Percentiles rank a stretch among this genome's conserved stretches.
Evolutionary conservation across 768 basidiomycete genomes (phyloP).

Genomic region (Lepiota subincarnata): DNA sequence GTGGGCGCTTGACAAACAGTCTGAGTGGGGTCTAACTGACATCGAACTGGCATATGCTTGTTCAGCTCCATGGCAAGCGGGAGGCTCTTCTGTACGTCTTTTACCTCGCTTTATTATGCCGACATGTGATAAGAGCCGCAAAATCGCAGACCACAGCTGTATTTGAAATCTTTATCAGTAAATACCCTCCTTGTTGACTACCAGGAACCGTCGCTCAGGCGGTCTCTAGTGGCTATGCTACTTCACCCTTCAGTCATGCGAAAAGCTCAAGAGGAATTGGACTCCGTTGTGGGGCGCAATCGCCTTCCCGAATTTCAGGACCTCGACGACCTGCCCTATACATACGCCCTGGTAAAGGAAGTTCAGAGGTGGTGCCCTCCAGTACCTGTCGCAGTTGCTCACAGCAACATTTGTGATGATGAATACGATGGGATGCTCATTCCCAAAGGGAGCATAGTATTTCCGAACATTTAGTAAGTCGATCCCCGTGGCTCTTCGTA

Average conservation of each 20-base stretch:
- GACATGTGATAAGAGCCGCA: too few species aligned
- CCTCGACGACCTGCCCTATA: slow-evolving; percentile 17
- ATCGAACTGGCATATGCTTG: slow-evolving; percentile 37
- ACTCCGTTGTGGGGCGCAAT: slow-evolving; percentile 21
- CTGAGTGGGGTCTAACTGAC: slow-evolving; percentile 35
- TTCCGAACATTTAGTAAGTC: slow-evolving; percentile 22
- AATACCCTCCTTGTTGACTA: background rate
- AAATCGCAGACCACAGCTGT: background rate
- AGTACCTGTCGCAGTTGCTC: slow-evolving; percentile 27
- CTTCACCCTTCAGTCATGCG: slow-evolving; percentile 21
- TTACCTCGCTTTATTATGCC: background rate
- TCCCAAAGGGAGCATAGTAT: slow-evolving; percentile 26
- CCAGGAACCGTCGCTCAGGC: background rate
- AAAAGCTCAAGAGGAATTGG: slow-evolving; percentile 29
- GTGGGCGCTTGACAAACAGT: slow-evolving; percentile 36
- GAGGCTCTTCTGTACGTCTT: slow-evolving; percentile 23
- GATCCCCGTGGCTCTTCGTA: background rate
- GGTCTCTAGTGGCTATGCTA: slow-evolving; percentile 24
- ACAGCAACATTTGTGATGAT: slow-evolving; percentile 30
- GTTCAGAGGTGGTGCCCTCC: slow-evolving; percentile 21
- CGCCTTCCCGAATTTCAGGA: slow-evolving; percentile 25
- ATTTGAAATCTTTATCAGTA: slow-evolving; percentile 8
- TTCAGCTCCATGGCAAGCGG: slow-evolving; percentile 26
- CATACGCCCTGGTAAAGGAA: slow-evolving; percentile 18
- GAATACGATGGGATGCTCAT: slow-evolving; percentile 31